Conservation (phyloP, 176 grass and related monocot genomes). For the maize (Zea mays) region Zm-B73-REFERENCE-NAM-5.0 NC_050099.1:76727001-76727500, state of each 20-base stretch:
- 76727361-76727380: slow-evolving; percentile 20
- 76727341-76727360: slow-evolving; percentile 39
- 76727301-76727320: slow-evolving; percentile 97
- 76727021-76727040: slow-evolving; percentile 88
- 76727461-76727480: slow-evolving; percentile 81
- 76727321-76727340: slow-evolving; percentile 97
- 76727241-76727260: slow-evolving; percentile 78
- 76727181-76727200: not conserved
- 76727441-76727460: slow-evolving; percentile 69
- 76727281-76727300: slow-evolving; percentile 89
- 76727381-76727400: slow-evolving; percentile 16
- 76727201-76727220: slow-evolving; percentile 1
- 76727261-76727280: slow-evolving; percentile 85
- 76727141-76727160: not conserved
- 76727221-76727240: not conserved
- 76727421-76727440: slow-evolving; percentile 43
- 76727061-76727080: slow-evolving; percentile 68
- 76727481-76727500: slow-evolving; percentile 65
- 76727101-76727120: slow-evolving; percentile 28
- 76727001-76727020: slow-evolving; percentile 93
- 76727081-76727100: slow-evolving; percentile 62
- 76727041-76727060: slow-evolving; percentile 88
- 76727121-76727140: not conserved
- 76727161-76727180: not conserved
- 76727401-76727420: slow-evolving; percentile 20